These are phyloP conservation scores for Drechslerella dactyloides DNA, from an alignment of 2,329 filamentous ascomycete species.

Conservation along the genomic window DNA sequence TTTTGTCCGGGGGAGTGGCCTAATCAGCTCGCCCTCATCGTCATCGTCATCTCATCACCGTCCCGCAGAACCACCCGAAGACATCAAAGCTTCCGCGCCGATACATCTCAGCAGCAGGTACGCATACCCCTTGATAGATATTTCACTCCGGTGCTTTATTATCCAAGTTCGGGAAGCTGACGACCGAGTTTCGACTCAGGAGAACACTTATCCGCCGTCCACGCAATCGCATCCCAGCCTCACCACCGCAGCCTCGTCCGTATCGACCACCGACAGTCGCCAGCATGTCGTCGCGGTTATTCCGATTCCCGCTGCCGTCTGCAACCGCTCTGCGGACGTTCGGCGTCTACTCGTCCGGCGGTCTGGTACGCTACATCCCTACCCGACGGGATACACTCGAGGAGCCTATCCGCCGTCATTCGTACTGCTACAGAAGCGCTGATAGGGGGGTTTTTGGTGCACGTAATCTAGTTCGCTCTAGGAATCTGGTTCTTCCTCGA, in stretches of 20 bases:
- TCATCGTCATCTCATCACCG: too few relatives aligned
- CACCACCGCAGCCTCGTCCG: not conserved
- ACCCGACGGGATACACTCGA: not conserved
- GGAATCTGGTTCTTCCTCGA: slow-evolving; percentile 75
- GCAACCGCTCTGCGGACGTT: slow-evolving; percentile 68
- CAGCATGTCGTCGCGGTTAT: slow-evolving; percentile 64
- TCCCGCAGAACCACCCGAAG: not conserved
- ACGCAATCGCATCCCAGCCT: not conserved
- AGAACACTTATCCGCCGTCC: not conserved
- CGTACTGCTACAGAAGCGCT: not conserved
- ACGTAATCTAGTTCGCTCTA: slow-evolving; percentile 67
- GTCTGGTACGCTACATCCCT: slow-evolving; percentile 63
- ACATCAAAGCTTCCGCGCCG: not conserved
- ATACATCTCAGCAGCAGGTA: not conserved
- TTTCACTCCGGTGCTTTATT: too few relatives aligned
- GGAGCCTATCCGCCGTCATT: not conserved
- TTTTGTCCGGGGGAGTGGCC: too few relatives aligned
- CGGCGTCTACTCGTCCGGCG: slow-evolving; percentile 71
- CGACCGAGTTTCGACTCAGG: too few relatives aligned
- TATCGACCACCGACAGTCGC: slow-evolving; percentile 24
- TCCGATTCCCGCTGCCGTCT: slow-evolving; percentile 73
- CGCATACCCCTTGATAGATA: too few relatives aligned
- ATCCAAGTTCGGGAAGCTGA: too few relatives aligned
- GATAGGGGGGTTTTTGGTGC: not conserved
- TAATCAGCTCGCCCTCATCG: too few relatives aligned